These are phyloP conservation scores for Aspergillus avenaceus DNA, from an alignment of 495 filamentous ascomycete species.

Conservation along the genomic window DNA sequence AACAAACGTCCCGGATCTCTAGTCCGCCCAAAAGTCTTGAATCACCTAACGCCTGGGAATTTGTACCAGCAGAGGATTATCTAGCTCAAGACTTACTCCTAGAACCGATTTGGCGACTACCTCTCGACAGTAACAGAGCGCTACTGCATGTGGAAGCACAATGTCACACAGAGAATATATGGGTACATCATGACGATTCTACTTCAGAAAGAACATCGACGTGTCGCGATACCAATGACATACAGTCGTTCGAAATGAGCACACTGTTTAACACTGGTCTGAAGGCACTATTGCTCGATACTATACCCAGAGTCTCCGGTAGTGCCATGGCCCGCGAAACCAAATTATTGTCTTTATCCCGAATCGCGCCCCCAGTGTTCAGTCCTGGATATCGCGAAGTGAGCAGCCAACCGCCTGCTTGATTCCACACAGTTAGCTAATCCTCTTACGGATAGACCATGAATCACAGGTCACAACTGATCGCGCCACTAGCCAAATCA, in stretches of 20 bases:
- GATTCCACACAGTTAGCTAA: background rate
- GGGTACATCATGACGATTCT: background rate
- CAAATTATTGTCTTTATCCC: conserved; percentile 15
- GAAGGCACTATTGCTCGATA: conserved; percentile 18
- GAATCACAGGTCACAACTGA: conserved; percentile 31
- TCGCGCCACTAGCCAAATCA: conserved; percentile 33
- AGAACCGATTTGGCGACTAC: too few species aligned
- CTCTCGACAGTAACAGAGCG: background rate
- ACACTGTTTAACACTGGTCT: conserved; percentile 26
- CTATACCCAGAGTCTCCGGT: background rate
- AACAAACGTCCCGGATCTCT: background rate
- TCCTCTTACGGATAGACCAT: conserved; percentile 26
- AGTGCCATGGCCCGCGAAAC: conserved; percentile 4
- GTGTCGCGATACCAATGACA: background rate
- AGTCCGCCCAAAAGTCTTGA: background rate
- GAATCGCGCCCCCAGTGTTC: conserved; percentile 33
- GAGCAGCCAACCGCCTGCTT: background rate
- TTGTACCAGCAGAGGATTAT: background rate
- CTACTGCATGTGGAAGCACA: background rate
- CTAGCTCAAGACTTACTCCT: background rate
- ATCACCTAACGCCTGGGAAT: background rate
- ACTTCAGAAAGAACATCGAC: background rate
- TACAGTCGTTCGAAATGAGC: background rate
- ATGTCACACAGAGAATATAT: background rate
- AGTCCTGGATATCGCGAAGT: conserved; percentile 34